Percentiles rank a stretch among this genome's conserved stretches.
phyloP scores from a whole-genome alignment of 2,329 filamentous ascomycete species.

The Beauveria sp. region DNA sequence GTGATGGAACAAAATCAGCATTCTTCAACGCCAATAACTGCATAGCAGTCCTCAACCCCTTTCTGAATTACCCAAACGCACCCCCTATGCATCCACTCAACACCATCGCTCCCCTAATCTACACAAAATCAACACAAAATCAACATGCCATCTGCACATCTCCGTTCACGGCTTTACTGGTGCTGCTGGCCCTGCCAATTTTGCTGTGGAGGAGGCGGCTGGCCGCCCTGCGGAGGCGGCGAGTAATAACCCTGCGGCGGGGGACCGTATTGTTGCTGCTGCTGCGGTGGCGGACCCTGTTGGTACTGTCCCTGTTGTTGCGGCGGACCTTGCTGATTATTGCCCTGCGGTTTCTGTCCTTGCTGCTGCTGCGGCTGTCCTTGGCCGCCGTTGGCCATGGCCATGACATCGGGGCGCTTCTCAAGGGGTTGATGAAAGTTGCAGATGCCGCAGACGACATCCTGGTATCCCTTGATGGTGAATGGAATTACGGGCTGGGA shows the following conservation, averaged over 20 bases:
- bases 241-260: conserved; percentile 2
- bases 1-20: not conserved
- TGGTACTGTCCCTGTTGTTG: not conserved
- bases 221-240: conserved; percentile 9
- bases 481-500: conserved; percentile 62
- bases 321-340: conserved; percentile 18
- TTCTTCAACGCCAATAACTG: not conserved
- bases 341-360: conserved; percentile 25
- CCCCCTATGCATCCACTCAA: not conserved
- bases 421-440: conserved; percentile 64
- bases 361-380: conserved; percentile 15
- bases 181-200: conserved; percentile 12
- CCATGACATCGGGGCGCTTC: conserved; percentile 47
- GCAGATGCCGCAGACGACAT: conserved; percentile 68
- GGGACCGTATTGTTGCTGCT: not conserved
- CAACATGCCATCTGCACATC: not conserved
- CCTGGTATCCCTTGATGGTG: conserved; percentile 57
- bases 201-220: not conserved
- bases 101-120: not conserved
- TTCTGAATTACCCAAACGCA: not conserved
- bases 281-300: not conserved
- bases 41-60: not conserved
- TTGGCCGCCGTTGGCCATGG: conserved; percentile 38
- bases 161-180: not conserved
- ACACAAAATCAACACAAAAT: not conserved